A percentile compares a stretch with the other conserved stretches of the same genome.
Evolutionary conservation across 306 rosid genomes (phyloP).

Genomic region (Styphnolobium japonicum): DNA sequence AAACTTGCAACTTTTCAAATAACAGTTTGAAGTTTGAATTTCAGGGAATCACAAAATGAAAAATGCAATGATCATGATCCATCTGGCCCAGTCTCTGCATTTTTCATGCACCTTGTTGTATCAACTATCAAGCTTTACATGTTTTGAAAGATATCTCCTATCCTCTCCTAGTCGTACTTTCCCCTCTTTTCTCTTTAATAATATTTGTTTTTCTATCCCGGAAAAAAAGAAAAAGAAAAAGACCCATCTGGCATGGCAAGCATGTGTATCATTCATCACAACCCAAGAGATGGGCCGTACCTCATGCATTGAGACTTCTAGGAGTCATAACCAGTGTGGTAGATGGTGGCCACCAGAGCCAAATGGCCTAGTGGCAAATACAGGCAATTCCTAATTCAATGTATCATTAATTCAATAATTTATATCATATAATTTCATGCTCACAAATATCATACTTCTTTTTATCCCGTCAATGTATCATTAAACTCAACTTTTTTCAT

Average conservation of each 20-base stretch:
- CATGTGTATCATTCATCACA: not conserved
- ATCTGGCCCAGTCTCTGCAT: not conserved
- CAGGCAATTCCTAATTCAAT: too few relatives aligned
- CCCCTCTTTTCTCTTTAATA: not conserved
- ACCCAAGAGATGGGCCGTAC: too few relatives aligned
- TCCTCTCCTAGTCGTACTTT: not conserved
- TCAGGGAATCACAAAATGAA: not conserved
- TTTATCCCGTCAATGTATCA: too few relatives aligned
- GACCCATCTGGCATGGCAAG: not conserved
- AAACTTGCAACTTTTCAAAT: not conserved
- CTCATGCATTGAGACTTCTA: not conserved
- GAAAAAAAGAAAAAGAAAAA: not conserved
- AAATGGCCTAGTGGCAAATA: too few relatives aligned
- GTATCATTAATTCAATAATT: not conserved
- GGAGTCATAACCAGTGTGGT: too few relatives aligned
- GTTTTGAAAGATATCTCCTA: not conserved
- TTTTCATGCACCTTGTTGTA: not conserved
- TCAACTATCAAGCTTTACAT: not conserved
- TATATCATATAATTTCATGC: not conserved
- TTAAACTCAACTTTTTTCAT: too few relatives aligned
- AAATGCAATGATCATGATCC: not conserved
- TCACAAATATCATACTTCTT: not conserved
- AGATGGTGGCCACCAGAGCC: too few relatives aligned
- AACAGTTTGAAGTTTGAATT: constrained; percentile 23
- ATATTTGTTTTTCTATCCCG: not conserved